Conservation (phyloP, 2,329 filamentous ascomycete genomes). For the Claviceps sp. region DNA sequence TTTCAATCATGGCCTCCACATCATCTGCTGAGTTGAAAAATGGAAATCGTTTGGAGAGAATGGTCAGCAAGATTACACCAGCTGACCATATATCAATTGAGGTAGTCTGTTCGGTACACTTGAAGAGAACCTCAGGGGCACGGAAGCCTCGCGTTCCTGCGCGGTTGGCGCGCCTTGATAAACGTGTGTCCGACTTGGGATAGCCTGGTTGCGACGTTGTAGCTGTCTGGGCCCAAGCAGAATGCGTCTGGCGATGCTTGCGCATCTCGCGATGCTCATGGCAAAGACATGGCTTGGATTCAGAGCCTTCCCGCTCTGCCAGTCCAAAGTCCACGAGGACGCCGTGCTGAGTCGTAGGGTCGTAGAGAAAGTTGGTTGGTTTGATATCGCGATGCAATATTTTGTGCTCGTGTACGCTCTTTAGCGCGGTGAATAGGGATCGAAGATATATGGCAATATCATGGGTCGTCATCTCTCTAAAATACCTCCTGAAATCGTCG, state of each 20-base stretch:
- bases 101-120: constrained; percentile 88
- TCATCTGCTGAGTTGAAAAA: constrained; percentile 99
- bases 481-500: constrained; percentile 89
- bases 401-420: constrained; percentile 65
- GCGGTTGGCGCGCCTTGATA: constrained; percentile 80
- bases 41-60: constrained; percentile 81
- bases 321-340: constrained; percentile 99
- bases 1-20: constrained; percentile 93
- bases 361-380: constrained; percentile 94
- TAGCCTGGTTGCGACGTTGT: constrained; percentile 50
- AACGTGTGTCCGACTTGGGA: constrained; percentile 78
- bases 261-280: constrained; percentile 50
- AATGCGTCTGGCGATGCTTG: constrained; percentile 42
- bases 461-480: constrained; percentile 70
- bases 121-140: constrained; percentile 90
- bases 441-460: constrained; percentile 87
- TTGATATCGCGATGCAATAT: constrained; percentile 96
- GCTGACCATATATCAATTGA: constrained; percentile 96
- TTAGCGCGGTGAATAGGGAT: constrained; percentile 74
- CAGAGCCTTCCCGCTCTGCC: constrained; percentile 69
- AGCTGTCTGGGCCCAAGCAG: constrained; percentile 40
- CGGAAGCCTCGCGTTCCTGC: constrained; percentile 92
- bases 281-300: constrained; percentile 72
- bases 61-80: constrained; percentile 92
- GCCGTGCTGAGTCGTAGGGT: constrained; percentile 63